These are phyloP conservation scores for Cystofilobasidium ferigula DNA, from an alignment of 768 basidiomycete genomes.

Conservation along the genomic window DNA sequence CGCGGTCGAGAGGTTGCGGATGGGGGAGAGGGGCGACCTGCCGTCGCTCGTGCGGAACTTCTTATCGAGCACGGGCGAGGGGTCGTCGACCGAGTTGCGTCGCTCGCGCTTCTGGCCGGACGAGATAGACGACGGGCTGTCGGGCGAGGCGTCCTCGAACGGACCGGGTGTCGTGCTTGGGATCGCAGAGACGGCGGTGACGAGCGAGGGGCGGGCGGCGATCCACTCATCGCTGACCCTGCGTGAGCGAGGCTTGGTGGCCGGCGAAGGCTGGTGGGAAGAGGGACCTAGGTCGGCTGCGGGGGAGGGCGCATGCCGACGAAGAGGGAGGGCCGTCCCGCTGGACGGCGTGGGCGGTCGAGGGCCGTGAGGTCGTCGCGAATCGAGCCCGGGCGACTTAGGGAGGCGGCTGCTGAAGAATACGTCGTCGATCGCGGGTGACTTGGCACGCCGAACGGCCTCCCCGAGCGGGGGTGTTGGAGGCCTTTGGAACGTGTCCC, in stretches of 20 bases:
- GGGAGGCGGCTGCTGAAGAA: background rate
- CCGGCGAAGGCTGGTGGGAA: background rate
- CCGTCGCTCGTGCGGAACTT: conserved; percentile 10
- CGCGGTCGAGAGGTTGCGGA: background rate
- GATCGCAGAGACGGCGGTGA: conserved; percentile 4
- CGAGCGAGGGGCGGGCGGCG: background rate
- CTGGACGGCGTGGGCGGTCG: conserved; percentile 8
- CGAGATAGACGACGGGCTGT: conserved; percentile 3
- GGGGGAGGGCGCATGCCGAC: background rate
- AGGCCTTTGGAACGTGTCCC: background rate
- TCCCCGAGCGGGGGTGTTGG: background rate
- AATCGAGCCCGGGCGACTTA: background rate
- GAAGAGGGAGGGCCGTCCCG: background rate
- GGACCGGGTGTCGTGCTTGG: conserved; percentile 14
- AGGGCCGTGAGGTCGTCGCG: conserved; percentile 14
- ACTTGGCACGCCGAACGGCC: background rate
- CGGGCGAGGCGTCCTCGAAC: conserved; percentile 9
- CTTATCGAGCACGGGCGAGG: conserved; percentile 17
- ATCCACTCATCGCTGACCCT: conserved; percentile 19
- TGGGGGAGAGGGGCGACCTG: background rate
- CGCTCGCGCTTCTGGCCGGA: conserved; percentile 18
- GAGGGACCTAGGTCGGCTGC: background rate
- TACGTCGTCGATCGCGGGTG: background rate
- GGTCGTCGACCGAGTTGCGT: conserved; percentile 9
- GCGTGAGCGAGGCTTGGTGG: background rate